Evolutionary conservation across 345 rosid genomes (phyloP), one percentile per base, ranked within the genome.

Genomic region (Dimocarpus longan): DNA sequence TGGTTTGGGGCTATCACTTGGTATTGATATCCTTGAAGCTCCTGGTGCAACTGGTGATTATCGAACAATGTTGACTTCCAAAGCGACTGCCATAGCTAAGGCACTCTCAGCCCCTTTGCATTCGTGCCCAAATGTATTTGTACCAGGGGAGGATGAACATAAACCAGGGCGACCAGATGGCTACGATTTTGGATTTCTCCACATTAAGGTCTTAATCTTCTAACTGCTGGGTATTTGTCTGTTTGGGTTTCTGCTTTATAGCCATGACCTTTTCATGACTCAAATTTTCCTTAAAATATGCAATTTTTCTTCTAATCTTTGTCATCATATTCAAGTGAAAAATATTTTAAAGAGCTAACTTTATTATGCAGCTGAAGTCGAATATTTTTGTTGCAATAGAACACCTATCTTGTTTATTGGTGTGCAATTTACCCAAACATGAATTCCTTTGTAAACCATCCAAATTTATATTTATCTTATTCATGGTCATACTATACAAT

Each of bases 31-130:
- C 70, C 85, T 95, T 22, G 96, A 95, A 82, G 97, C 98, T 86
- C 99, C 92, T 1, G 97, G 95, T 78, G 97, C 97, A 43, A 94
- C 99, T 3, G 98, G 98, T 83, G 98, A 96, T 73, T 96, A 93
- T 82, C 82, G 95, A 64, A 96, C 98, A 24, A 95, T 92, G 78
- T 84, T 96, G 68, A 93, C 98, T 56, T 93, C 97, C 62, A 96
- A 96, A 85, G 93, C 90, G 19, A 72, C 82, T 66, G 97, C 93
- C 68, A 90, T 96, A 80, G 93, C 95, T 65, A 89, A 82, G 69
- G 98, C 98, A 12, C 91, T 94, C 48, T 93, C 98, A 66, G 92
- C 92, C 87, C 97, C 95, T 46, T 73, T 81, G 76, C 82, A 79
- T 62, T 79, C 90, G 6, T 86, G 82, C 80, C 97, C 99, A 1